phyloP scores from a whole-genome alignment of 2,329 filamentous ascomycete genomes.

The Neoarthrinium moseri region DNA sequence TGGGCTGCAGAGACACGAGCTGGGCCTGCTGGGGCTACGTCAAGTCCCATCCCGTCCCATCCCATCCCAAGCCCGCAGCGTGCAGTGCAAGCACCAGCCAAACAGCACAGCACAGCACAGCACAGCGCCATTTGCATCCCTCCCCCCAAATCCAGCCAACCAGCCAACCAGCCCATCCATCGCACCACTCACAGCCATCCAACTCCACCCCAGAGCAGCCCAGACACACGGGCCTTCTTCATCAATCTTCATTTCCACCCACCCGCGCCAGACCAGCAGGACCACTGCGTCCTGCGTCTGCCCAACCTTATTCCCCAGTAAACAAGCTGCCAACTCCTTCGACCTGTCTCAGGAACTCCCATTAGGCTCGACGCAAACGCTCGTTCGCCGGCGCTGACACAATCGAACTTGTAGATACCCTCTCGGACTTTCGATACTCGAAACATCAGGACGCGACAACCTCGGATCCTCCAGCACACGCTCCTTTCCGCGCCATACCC shows the following conservation, averaged over 20 bases:
- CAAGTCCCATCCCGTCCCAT: too few species aligned
- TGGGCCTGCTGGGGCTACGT: background rate
- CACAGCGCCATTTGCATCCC: background rate
- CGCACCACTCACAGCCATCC: conserved; percentile 1
- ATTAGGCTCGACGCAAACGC: background rate
- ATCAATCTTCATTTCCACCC: background rate
- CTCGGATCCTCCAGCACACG: too few species aligned
- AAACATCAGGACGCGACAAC: background rate
- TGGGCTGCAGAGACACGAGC: background rate
- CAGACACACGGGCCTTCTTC: conserved; percentile 6
- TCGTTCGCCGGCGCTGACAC: background rate
- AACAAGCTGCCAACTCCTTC: too few species aligned
- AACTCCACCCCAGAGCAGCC: background rate
- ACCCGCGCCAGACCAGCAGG: background rate
- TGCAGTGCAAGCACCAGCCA: too few species aligned
- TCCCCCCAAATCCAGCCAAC: background rate
- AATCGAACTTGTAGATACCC: background rate
- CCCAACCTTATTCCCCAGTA: too few species aligned
- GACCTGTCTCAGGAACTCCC: too few species aligned
- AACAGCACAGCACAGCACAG: too few species aligned
- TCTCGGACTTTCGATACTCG: background rate
- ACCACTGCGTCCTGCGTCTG: too few species aligned
- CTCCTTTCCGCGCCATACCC: background rate
- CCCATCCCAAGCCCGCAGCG: too few species aligned
- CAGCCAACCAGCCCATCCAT: too few species aligned